Percentiles rank a stretch among this genome's conserved stretches.
Evolutionary conservation across 148 eudicot species (phyloP).

Genomic region (Rhododendron vialii): DNA sequence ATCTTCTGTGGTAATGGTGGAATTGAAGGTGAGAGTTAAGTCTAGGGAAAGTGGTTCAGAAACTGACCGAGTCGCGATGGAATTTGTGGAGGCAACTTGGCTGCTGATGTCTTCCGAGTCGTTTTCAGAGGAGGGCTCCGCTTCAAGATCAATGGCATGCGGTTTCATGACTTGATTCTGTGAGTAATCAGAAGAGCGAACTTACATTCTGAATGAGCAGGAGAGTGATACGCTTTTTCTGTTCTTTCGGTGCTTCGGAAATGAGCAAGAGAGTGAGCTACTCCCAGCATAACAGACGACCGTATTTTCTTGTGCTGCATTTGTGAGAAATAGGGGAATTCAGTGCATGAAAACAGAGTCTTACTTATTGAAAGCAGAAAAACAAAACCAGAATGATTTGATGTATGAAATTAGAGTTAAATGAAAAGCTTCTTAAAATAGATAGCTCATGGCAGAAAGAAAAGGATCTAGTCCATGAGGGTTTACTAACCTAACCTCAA

Average conservation of each 20-base stretch:
- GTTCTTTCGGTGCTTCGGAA: neutral
- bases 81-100: conserved; percentile 29
- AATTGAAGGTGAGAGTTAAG: conserved; percentile 30
- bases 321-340: neutral
- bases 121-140: conserved; percentile 15
- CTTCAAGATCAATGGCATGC: conserved; percentile 24
- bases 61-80: neutral
- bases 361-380: neutral
- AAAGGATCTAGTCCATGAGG: too few relatives aligned
- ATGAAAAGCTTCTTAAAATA: too few relatives aligned
- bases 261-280: neutral
- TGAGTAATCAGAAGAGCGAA: neutral
- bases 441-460: too few relatives aligned
- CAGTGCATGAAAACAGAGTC: neutral
- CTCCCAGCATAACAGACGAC: neutral
- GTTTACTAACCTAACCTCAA: too few relatives aligned
- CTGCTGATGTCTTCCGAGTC: conserved; percentile 13
- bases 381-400: neutral
- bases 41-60: conserved; percentile 33
- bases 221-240: neutral
- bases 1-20: neutral
- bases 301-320: conserved; percentile 12
- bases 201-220: neutral
- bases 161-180: conserved; percentile 12
- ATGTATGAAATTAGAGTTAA: too few relatives aligned